Evolutionary conservation across 148 eudicot genomes (phyloP), one percentile per base, ranked within the genome.

Genomic region (Chenopodium quinoa): DNA sequence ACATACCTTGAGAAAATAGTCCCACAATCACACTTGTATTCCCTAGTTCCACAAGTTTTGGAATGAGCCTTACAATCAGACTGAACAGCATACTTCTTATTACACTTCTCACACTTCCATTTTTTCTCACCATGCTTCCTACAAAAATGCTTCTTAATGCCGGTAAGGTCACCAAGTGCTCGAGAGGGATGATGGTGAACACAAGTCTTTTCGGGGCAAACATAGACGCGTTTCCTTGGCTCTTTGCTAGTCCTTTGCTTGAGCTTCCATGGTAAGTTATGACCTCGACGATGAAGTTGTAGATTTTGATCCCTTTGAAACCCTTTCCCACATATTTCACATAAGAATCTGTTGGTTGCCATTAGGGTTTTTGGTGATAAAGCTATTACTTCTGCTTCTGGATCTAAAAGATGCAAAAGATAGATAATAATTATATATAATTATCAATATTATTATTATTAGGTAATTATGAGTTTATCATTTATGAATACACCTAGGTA

Each of bases 51-150:
- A 86, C 99, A 96, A 70, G 97, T 96, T 86, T 96, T 96, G 17
- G 95, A 90, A 82, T 96, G 99, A 40, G 99, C 98, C 80, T 96
- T 96, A 92, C 99, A 96, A 78, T 96, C 99, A 1, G 98, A 93
- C 73, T 93, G 97, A 77, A 96, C 99, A 1, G 99, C 99, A 58
- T 96, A 96, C 25, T 89, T 82, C 89, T 96, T 96, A 1, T 88
- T 86, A 78, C 99, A 96, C 81, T 95, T 95, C 4, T 91, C 99
- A 87, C 99, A 95, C 89, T 92, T 95, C 99, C 99, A 95, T 76
- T 95, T 95, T 88, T 95, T 95, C 88, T 95, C 99, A 1, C 99
- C 99, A 66, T 95, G 99, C 81, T 95, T 95, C 79, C 99, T 46
- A 14, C 94, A 93, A 65, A 91, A 95, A 86, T 95, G 99, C 75